Evolutionary conservation across 306 rosid species (phyloP).

Genomic region (Glycine soja): DNA sequence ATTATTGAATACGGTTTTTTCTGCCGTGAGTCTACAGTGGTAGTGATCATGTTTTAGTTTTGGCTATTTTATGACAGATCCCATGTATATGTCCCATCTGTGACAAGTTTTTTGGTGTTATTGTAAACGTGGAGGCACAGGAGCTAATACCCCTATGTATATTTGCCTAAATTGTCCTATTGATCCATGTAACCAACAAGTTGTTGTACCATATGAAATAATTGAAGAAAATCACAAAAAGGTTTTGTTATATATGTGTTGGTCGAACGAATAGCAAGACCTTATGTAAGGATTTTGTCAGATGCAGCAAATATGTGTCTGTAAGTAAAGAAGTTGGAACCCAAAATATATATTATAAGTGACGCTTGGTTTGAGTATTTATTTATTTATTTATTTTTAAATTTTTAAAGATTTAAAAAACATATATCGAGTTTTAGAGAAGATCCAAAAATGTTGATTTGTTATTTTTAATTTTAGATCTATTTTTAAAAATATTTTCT

Average conservation of each 20-base stretch:
- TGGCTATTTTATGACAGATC: conserved; percentile 52
- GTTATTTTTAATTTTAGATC: too few relatives aligned
- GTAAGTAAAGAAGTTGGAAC: conserved; percentile 50
- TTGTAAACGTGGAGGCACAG: conserved; percentile 29
- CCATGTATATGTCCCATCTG: conserved; percentile 43
- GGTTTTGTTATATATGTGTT: conserved; percentile 35
- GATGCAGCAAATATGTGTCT: not conserved
- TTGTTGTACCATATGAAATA: conserved; percentile 42
- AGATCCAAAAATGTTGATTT: too few relatives aligned
- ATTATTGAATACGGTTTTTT: conserved; percentile 36
- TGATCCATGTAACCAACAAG: conserved; percentile 40
- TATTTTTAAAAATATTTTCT: too few relatives aligned
- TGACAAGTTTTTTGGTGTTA: conserved; percentile 18
- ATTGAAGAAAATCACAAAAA: conserved; percentile 13
- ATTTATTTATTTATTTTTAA: too few relatives aligned
- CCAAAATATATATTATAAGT: too few relatives aligned
- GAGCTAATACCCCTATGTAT: conserved; percentile 29
- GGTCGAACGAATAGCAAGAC: conserved; percentile 44
- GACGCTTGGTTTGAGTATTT: too few relatives aligned
- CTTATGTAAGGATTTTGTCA: conserved; percentile 54
- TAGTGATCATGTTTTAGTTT: conserved; percentile 12
- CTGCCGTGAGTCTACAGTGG: conserved; percentile 55
- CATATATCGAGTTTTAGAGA: too few relatives aligned
- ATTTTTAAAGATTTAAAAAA: too few relatives aligned
- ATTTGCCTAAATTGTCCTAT: conserved; percentile 15